Percentiles rank a stretch among this genome's conserved stretches.
Conservation (phyloP, 169 alveolate genomes). For the Plasmodium adleri region DNA sequence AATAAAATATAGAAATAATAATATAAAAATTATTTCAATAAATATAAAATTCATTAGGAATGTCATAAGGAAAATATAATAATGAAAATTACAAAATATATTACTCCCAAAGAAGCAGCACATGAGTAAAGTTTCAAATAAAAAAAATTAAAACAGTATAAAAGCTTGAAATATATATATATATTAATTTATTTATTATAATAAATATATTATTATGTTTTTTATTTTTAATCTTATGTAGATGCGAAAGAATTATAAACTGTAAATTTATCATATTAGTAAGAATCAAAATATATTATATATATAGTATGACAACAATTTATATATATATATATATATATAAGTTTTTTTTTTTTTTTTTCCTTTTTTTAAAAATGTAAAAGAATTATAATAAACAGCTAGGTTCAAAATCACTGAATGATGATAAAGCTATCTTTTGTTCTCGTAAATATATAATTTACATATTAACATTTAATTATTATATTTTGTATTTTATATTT, state of each 20-base stretch:
- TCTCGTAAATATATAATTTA: constrained; percentile 26
- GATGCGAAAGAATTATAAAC: constrained; percentile 42
- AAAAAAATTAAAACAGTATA: neutral
- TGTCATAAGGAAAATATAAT: constrained; percentile 36
- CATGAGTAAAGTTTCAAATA: constrained; percentile 41
- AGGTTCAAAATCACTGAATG: neutral
- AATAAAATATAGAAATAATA: constrained; percentile 5
- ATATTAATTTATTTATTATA: neutral
- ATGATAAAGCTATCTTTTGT: constrained; percentile 30
- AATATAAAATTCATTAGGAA: constrained; percentile 25
- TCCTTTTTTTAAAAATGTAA: neutral
- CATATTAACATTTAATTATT: too few relatives aligned
- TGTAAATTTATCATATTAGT: constrained; percentile 66
- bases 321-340: neutral
- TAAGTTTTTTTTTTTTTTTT: neutral
- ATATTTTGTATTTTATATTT: too few relatives aligned
- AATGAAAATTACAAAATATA: constrained; percentile 26
- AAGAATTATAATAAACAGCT: constrained; percentile 41
- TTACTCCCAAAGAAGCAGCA: constrained; percentile 59
- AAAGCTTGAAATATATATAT: neutral
- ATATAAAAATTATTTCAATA: neutral
- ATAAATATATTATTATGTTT: neutral
- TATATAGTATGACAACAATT: neutral
- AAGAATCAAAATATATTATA: constrained; percentile 6
- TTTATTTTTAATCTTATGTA: neutral